These are phyloP conservation scores for Silene coronaria DNA, from an alignment of 179 eudicot species.

Conservation along the genomic window DNA sequence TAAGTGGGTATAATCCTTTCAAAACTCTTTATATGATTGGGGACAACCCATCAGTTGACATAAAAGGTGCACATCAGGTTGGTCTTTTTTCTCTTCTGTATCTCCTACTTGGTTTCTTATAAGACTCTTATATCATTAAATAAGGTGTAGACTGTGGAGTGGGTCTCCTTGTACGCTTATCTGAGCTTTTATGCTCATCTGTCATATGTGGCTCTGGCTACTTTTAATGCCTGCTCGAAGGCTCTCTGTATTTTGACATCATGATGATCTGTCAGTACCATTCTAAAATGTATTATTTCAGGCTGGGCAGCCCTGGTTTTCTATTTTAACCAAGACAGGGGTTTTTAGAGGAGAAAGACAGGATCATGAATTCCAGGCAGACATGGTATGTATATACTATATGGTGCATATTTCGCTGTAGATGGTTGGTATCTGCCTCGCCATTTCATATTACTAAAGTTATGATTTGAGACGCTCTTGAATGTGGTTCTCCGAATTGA, in stretches of 20 bases:
- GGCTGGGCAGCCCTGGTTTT: constrained; percentile 96
- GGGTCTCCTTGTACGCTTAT: no score
- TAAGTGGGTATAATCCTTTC: constrained; percentile 33
- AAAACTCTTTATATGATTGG: constrained; percentile 88
- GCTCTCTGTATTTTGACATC: not conserved
- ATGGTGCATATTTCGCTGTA: not conserved
- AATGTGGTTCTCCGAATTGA: not conserved
- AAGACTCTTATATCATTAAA: no score
- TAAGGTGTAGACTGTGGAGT: no score
- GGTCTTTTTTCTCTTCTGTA: constrained; percentile 16
- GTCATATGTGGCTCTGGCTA: not conserved
- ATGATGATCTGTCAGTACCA: constrained; percentile 9
- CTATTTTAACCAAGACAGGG: constrained; percentile 86
- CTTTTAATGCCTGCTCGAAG: no score
- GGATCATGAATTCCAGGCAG: constrained; percentile 68
- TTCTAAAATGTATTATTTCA: constrained; percentile 25
- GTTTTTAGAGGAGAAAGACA: constrained; percentile 75
- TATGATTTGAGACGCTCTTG: not conserved
- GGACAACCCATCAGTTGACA: constrained; percentile 91
- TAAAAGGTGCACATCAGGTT: constrained; percentile 87
- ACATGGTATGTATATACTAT: constrained; percentile 46
- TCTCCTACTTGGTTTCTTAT: not conserved
- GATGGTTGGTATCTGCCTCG: constrained; percentile 10
- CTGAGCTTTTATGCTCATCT: not conserved
- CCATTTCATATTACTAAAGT: not conserved